Conservation (phyloP, 176 grass and related monocot genomes). For the Calamus simplicifolius region DNA sequence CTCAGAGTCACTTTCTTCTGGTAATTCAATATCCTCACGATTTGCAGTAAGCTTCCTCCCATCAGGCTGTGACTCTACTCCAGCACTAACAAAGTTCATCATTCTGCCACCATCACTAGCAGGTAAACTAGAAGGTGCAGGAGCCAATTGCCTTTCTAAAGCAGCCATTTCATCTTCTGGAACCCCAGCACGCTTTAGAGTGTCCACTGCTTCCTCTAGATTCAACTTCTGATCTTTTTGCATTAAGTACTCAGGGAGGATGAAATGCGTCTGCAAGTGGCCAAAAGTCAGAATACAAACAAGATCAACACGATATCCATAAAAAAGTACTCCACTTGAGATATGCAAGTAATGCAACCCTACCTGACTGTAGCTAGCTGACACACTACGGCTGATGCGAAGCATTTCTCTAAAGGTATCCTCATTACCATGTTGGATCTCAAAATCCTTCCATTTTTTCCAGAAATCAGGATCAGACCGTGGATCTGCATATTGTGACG, state of each 20-base stretch:
- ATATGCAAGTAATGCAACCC: not conserved
- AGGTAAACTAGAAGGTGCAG: constrained; percentile 28
- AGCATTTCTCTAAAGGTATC: constrained; percentile 99
- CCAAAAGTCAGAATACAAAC: not conserved
- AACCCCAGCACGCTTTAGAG: constrained; percentile 59
- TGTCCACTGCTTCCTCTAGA: constrained; percentile 81
- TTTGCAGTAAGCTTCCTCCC: constrained; percentile 33
- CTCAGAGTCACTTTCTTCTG: constrained; percentile 60
- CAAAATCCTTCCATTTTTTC: constrained; percentile 98
- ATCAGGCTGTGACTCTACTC: constrained; percentile 52
- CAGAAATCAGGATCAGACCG: constrained; percentile 77
- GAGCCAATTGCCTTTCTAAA: constrained; percentile 68
- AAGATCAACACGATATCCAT: constrained; percentile 5
- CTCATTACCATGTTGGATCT: constrained; percentile 90
- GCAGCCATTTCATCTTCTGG: constrained; percentile 86
- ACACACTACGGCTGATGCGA: constrained; percentile 65
- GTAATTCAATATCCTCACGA: constrained; percentile 86
- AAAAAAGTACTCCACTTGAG: not conserved
- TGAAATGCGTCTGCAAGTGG: constrained; percentile 69
- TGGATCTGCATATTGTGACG: constrained; percentile 83
- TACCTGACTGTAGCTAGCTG: constrained; percentile 86
- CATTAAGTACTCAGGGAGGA: constrained; percentile 84
- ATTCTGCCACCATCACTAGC: constrained; percentile 29
- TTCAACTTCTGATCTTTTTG: constrained; percentile 79
- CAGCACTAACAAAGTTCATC: constrained; percentile 82